A percentile compares a stretch with the other conserved stretches of the same genome.
These are phyloP conservation scores for Penicillium italicum DNA, from an alignment of 2,329 filamentous ascomycete genomes.

Conservation along the genomic window DNA sequence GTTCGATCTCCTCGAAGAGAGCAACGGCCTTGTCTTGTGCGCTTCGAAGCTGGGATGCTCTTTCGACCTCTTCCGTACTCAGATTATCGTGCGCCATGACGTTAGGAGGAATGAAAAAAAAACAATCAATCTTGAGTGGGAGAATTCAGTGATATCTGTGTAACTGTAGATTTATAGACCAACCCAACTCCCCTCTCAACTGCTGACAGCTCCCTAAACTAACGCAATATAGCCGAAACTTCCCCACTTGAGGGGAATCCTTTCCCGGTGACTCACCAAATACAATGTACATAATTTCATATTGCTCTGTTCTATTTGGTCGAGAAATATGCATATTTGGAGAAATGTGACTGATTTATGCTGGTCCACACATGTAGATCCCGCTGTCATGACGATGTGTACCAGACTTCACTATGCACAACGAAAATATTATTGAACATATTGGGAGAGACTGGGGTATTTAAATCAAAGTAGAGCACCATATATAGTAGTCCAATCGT, in stretches of 20 bases:
- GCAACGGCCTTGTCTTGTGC: slow-evolving; percentile 47
- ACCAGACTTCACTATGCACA: background rate
- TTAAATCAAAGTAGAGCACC: background rate
- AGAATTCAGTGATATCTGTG: background rate
- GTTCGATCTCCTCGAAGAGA: slow-evolving; percentile 50
- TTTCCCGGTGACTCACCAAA: background rate
- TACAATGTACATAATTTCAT: background rate
- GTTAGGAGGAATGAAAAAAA: background rate
- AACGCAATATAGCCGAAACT: background rate
- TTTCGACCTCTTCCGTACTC: slow-evolving; percentile 17
- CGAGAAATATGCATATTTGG: background rate
- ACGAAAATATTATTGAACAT: background rate
- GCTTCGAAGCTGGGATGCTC: slow-evolving; percentile 42
- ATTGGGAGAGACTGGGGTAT: no score
- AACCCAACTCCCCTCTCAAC: background rate
- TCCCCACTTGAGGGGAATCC: background rate
- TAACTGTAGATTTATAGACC: background rate
- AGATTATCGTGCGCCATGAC: background rate
- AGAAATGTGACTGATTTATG: background rate
- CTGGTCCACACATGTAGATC: background rate
- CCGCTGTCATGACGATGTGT: background rate
- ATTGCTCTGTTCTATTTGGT: background rate
- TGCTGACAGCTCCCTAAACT: background rate
- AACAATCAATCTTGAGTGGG: background rate
- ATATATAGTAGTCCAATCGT: background rate